These are phyloP conservation scores for Nasturtium officinale DNA, from an alignment of 345 rosid species.

Conservation along the genomic window DNA sequence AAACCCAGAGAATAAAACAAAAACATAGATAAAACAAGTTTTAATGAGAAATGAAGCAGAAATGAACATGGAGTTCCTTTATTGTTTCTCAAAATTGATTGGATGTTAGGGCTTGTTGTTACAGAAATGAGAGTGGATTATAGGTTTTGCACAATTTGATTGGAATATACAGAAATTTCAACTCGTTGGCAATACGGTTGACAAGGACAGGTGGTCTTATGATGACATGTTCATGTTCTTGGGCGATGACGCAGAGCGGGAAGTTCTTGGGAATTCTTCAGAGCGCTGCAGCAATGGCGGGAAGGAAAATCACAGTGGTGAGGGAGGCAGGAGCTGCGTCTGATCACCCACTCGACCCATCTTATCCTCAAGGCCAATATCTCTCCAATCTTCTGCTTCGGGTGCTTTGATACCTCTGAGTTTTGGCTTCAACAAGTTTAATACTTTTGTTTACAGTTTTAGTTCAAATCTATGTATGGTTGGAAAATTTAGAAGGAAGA, in stretches of 20 bases:
- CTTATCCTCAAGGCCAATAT: constrained; percentile 85
- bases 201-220: constrained; percentile 79
- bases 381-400: constrained; percentile 69
- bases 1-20: not conserved
- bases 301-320: constrained; percentile 65
- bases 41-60: not conserved
- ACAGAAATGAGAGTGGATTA: constrained; percentile 17
- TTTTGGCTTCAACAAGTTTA: not conserved
- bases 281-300: constrained; percentile 73
- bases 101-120: not conserved
- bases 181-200: constrained; percentile 76
- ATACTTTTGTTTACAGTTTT: not conserved
- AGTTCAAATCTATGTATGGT: not conserved
- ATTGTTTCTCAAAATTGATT: not conserved
- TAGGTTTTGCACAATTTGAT: constrained; percentile 71
- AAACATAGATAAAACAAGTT: not conserved
- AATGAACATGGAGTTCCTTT: not conserved
- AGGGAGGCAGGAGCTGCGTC: constrained; percentile 78
- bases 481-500: not conserved
- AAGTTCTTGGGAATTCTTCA: constrained; percentile 66
- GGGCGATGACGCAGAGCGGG: constrained; percentile 87
- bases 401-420: constrained; percentile 39
- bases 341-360: constrained; percentile 86
- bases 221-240: constrained; percentile 95
- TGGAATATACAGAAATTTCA: constrained; percentile 84